Evolutionary conservation across 2,329 filamentous ascomycete genomes (phyloP).

Genomic region (Pseudogymnoascus sp.): DNA sequence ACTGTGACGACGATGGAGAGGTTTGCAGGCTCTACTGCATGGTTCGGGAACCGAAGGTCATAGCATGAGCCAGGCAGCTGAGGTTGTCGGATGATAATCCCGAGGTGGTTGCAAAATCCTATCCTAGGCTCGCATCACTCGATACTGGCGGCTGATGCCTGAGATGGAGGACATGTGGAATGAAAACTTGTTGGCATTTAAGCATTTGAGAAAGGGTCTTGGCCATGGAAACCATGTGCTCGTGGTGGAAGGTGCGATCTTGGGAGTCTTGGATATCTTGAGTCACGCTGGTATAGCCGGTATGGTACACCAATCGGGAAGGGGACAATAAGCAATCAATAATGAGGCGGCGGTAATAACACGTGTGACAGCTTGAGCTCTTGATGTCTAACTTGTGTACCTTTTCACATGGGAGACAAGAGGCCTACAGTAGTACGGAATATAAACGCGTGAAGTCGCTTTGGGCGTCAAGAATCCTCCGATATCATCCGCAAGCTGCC

Average conservation of each 20-base stretch:
- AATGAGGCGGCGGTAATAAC: neutral
- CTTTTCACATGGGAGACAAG: neutral
- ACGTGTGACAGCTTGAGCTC: neutral
- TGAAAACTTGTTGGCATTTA: neutral
- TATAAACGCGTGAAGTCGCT: neutral
- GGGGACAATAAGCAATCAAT: neutral
- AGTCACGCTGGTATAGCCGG: neutral
- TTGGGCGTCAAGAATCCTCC: neutral
- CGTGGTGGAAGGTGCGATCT: neutral
- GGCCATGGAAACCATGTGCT: neutral
- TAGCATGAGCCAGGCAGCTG: neutral
- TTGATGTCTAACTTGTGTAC: neutral
- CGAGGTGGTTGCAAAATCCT: neutral
- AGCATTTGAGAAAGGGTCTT: neutral
- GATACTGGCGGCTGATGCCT: neutral
- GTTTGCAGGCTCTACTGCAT: conserved; percentile 43
- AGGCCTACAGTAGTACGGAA: neutral
- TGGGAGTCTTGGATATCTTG: neutral
- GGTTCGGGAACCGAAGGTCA: conserved; percentile 33
- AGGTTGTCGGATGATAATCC: neutral
- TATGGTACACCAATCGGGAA: neutral
- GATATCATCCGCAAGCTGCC: neutral
- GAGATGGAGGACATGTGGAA: neutral
- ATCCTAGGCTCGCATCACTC: neutral
- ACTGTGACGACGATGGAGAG: conserved; percentile 54